Base-by-base conservation (phyloP, 371 early-diverging fungal genomes). In the Parasitella parasitica region DNA sequence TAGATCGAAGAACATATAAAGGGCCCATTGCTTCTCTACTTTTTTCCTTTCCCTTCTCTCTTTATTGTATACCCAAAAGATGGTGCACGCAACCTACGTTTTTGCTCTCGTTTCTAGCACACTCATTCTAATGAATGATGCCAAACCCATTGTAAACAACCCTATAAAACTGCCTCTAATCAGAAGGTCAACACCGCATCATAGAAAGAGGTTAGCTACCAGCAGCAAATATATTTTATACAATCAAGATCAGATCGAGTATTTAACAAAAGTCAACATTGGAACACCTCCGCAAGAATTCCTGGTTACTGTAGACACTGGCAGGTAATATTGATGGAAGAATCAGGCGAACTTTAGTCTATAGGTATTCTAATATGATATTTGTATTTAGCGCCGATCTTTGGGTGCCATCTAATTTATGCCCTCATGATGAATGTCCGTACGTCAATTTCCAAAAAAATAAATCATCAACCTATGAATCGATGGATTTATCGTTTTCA, bases 221-320 rank as follows among this genome's bases (percentile, higher is more conserved):
- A 26, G 36, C 6, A 38, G 37, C 12, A 26, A 37, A 18, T 59
- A 37, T 41, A 16, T n/a, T 27, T 35, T 66, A 0, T 66, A 57
- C 27, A 51, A 66, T 20, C 60, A 61, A 15, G 39, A 55, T 20
- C 32, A 27, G 15, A 30, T 41, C 16, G 61, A 60, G 39, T 66
- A 66, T 38, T 20, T 66, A 20, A 55, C 51, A 35, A 61, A 66
- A 26, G 46, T 66, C 15, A 37, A 37, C 27, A 43, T 66, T 26
- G 66, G 66, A 13, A 61, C 66, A 34, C 66, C 66, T 2, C 57
- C 61, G 32, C 66, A 66, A 37, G 37, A 49, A n/a, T 66, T 66
- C 30, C 6, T 43, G 9, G 66, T 66, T 5, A 24, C 66, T 4
- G 50, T 66, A 9, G 66, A 66, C 28, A 66, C 66, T 13, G 66